These are phyloP conservation scores for Harringtonia aguacate DNA, from an alignment of 2,329 filamentous ascomycete species.

Conservation along the genomic window DNA sequence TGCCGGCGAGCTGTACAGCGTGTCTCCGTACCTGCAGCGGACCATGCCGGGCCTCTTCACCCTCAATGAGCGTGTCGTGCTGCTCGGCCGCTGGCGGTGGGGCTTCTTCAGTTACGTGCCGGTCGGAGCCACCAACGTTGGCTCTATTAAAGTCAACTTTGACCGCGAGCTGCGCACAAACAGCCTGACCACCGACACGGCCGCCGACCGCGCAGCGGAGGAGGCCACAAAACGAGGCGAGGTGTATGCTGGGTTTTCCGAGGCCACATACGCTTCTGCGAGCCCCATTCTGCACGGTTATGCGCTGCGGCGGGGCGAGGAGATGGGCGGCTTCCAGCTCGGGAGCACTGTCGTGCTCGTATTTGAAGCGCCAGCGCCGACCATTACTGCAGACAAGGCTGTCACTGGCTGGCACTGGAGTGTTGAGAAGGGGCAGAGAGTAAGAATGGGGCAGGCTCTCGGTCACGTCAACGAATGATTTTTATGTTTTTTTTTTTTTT, in stretches of 20 bases:
- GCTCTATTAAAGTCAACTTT: slow-evolving; percentile 94
- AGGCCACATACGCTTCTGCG: slow-evolving; percentile 77
- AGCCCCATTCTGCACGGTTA: slow-evolving; percentile 72
- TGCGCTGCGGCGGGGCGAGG: slow-evolving; percentile 75
- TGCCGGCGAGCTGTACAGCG: slow-evolving; percentile 88
- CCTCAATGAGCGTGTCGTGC: slow-evolving; percentile 88
- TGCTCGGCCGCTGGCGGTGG: slow-evolving; percentile 89
- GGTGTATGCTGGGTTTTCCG: slow-evolving; percentile 79
- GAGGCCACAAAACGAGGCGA: slow-evolving; percentile 67
- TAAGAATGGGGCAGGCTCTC: slow-evolving; percentile 81
- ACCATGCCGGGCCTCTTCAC: slow-evolving; percentile 92
- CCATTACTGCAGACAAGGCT: slow-evolving; percentile 38
- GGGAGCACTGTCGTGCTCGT: slow-evolving; percentile 92
- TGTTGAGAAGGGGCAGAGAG: slow-evolving; percentile 74
- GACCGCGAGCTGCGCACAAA: slow-evolving; percentile 91
- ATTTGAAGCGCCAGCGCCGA: slow-evolving; percentile 72
- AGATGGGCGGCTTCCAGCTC: slow-evolving; percentile 97
- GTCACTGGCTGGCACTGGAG: slow-evolving; percentile 73
- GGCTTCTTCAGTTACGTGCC: slow-evolving; percentile 96
- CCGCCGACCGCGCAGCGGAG: slow-evolving; percentile 75
- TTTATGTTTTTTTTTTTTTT: too few species aligned
- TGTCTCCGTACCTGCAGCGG: slow-evolving; percentile 88
- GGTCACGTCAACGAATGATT: slow-evolving; percentile 53
- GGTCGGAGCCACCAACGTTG: slow-evolving; percentile 94
- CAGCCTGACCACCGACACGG: slow-evolving; percentile 82